Evolutionary conservation across 345 rosid species (phyloP), one percentile per base, ranked within the genome.

Genomic region (Populus davidiana): DNA sequence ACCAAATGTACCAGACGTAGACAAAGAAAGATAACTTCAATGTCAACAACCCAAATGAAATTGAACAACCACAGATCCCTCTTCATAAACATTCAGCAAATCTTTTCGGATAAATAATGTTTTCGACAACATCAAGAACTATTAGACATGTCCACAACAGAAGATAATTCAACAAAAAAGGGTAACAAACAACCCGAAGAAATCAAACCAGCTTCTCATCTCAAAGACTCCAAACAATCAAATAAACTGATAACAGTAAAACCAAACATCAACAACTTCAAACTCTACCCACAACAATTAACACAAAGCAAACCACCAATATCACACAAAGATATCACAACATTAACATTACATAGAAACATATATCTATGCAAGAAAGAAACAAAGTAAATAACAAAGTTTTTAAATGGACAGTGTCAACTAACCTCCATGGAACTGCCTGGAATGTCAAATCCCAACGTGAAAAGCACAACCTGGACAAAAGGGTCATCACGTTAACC

Each of bases 401-500:
- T 29, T 31, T 12, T 17, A 2, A 13, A 67, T 35, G 12, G 23
- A 67, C 43, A 67, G 43, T 69, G 65, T 68, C 31, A 23, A 74
- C 80, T 44, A 69, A 82, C 87, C 84, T 75, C 84, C 80, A 52
- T 77, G 44, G 62, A 65, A 77, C 67, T 71, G 39, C 84, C 77
- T 47, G 80, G 70, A 84, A 86, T 80, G 79, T 77, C n/a, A 50
- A 79, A 77, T 38, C 39, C 68, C 73, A 80, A 84, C 86, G 85
- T 88, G 65, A 67, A 82, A 84, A 72, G 83, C 78, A 73, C 69
- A 73, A 73, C 75, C 76, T 78, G 85, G 49, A 76, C 67, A 87
- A 79, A 81, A 77, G 85, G 86, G 84, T 69, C 79, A 81, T 84
- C 80, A 83, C 78, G 81, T 80, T 65, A 75, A 4, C 79, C 78